Evolutionary conservation across 2,329 filamentous ascomycete species (phyloP), one percentile per base, ranked within the genome.

Genomic region (Decorospora gaudefroyi): DNA sequence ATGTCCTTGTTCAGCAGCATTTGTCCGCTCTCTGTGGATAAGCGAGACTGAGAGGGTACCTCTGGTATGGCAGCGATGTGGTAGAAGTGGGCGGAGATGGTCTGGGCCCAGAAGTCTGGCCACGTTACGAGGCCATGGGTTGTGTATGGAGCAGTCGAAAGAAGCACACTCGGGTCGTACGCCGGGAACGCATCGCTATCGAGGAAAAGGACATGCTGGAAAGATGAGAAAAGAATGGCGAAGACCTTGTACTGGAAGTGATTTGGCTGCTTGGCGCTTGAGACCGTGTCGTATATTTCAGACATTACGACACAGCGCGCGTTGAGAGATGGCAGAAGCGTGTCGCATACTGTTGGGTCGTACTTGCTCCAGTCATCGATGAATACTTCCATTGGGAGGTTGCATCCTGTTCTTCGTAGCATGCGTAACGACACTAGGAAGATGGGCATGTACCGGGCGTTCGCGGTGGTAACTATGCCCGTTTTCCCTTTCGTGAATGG

Each of bases 121-220:
- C 79, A 84, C 11, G 76, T 74, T 11, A 84, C 71, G 38, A 83
- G 65, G 10, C 81, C 81, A 1, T 72, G 73, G 2, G 75, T 75
- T 4, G 54, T 70, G 61, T 78, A 83, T 0, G 78, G 78, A 25
- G 79, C 74, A 1, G 71, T 67, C n/a, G 73, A 64, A 51, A 84
- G 78, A 10, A 83, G 62, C 3, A 62, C 47, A 16, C 69, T 67
- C 0, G 76, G 75, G 37, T 76, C 69, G 30, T 72, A 67, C 16
- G 75, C 61, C 9, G 80, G 78, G 55, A 82, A 80, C 48, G 73
- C 74, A 55, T 83, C 80, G 42, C 78, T 77, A 55, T 84, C 81
- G 57, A 84, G 75, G 64, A 80, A 82, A 12, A 84, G 70, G 8
- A 81, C 73, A 39, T 82, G 74, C 57, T 82, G 77, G 51, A 82